Evolutionary conservation across 2,329 filamentous ascomycete genomes (phyloP), one percentile per base, ranked within the genome.

Genomic region (Lachnum nothofagi): DNA sequence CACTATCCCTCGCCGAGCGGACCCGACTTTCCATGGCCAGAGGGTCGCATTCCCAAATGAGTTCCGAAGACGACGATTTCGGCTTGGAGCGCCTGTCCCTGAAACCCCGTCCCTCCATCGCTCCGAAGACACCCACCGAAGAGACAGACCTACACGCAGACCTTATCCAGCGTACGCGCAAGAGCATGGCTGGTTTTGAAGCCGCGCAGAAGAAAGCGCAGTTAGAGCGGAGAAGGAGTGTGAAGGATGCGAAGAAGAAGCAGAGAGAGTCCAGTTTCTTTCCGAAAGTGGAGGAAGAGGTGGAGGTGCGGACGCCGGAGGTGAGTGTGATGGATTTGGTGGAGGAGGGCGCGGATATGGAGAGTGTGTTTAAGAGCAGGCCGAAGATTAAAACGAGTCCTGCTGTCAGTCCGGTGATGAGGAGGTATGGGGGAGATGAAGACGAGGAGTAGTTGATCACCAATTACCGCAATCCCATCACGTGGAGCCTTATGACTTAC

Each of bases 351-450:
- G 77, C 78, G 3, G 88, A 94, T 52, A 86, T 89, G 66, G 85
- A 86, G 51, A 85, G 84, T 22, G 84, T 95, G 1, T 96, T 96
- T 65, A 88, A 84, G 68, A 91, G 87, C 55, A 71, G 91, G 56
- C 91, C 91, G 0, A 86, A 83, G 66, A 81, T 96, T 57, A 83
- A 84, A 55, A 79, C 80, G 9, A 95, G 89, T 65, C 89, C 90
- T 1, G 56, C 57, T 33, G 48, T 56, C 9, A 63, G 62, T 51
- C 61, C 62, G 6, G n/a, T n/a, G n/a, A n/a, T n/a, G n/a, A n/a
- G n/a, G n/a, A n/a, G n/a, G n/a, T n/a, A n/a, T n/a, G n/a, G n/a
- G n/a, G n/a, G n/a, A n/a, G n/a, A n/a, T n/a, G n/a, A n/a, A n/a
- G n/a, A n/a, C n/a, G n/a, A n/a, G n/a, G n/a, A n/a, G n/a, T n/a